These are phyloP conservation scores for Apiospora koreana DNA, from an alignment of 2,329 filamentous ascomycete genomes.

Conservation along the genomic window DNA sequence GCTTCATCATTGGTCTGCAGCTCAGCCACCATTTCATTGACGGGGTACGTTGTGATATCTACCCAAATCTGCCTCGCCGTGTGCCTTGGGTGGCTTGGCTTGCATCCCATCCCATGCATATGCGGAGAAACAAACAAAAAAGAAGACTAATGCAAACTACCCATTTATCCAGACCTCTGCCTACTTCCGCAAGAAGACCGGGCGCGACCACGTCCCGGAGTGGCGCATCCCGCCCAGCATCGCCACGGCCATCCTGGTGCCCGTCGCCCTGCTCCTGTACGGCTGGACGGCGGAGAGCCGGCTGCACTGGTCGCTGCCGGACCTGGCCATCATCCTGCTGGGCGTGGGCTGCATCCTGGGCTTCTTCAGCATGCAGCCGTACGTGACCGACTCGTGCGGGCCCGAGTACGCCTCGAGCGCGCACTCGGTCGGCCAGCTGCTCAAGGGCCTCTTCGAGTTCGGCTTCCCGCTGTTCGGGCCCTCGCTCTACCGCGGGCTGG, in stretches of 20 bases:
- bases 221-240: slow-evolving; percentile 22
- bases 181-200: slow-evolving; percentile 7
- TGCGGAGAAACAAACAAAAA: neutral
- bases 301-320: slow-evolving; percentile 54
- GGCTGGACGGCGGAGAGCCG: slow-evolving; percentile 44
- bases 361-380: slow-evolving; percentile 60
- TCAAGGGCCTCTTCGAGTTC: slow-evolving; percentile 45
- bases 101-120: neutral
- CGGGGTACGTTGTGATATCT: slow-evolving; percentile 26
- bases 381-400: slow-evolving; percentile 54
- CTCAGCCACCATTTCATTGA: slow-evolving; percentile 31
- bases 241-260: slow-evolving; percentile 41
- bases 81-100: neutral
- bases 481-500: slow-evolving; percentile 38
- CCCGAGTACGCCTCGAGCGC: slow-evolving; percentile 33
- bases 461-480: slow-evolving; percentile 49
- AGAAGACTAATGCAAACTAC: neutral
- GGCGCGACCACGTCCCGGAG: slow-evolving; percentile 17
- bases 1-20: slow-evolving; percentile 36
- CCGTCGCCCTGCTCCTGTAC: slow-evolving; percentile 50
- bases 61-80: neutral
- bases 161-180: neutral
- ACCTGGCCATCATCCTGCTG: slow-evolving; percentile 52
- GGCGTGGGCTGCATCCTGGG: slow-evolving; percentile 54
- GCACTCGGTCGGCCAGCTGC: slow-evolving; percentile 39